A percentile compares a stretch with the other conserved stretches of the same genome.
phyloP scores from a whole-genome alignment of 192 early-diverging fungal genomes.

The Phlyctochytrium planicorne region DNA sequence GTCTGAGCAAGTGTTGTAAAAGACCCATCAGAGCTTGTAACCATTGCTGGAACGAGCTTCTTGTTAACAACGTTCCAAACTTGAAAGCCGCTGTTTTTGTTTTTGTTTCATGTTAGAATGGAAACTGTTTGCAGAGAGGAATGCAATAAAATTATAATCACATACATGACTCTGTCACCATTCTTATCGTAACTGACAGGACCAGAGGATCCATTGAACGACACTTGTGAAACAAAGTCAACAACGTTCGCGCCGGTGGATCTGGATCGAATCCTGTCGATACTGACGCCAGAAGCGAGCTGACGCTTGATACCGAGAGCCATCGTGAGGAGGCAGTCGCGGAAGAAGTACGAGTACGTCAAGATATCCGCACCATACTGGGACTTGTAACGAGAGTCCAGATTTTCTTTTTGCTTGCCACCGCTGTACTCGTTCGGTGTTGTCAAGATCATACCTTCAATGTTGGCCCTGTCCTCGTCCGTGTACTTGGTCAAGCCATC shows the following conservation, averaged over 20 bases:
- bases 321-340: neutral
- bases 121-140: neutral
- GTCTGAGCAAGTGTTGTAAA: neutral
- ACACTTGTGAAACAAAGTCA: neutral
- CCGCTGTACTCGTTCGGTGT: neutral
- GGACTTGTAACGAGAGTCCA: neutral
- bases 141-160: neutral
- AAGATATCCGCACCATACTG: neutral
- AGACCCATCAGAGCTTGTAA: neutral
- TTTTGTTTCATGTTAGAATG: no score
- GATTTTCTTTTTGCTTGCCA: neutral
- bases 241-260: neutral
- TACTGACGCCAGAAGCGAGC: neutral
- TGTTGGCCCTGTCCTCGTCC: neutral
- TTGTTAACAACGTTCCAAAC: slow-evolving; percentile 1
- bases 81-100: neutral
- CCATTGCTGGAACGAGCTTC: neutral
- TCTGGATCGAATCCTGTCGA: neutral
- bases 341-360: neutral
- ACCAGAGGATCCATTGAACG: neutral
- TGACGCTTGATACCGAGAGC: neutral
- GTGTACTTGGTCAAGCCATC: neutral
- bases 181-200: neutral
- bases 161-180: neutral
- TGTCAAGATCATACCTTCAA: neutral